Conservation (phyloP, 2,329 filamentous ascomycete genomes). For the Leptodontidium sp. region DNA sequence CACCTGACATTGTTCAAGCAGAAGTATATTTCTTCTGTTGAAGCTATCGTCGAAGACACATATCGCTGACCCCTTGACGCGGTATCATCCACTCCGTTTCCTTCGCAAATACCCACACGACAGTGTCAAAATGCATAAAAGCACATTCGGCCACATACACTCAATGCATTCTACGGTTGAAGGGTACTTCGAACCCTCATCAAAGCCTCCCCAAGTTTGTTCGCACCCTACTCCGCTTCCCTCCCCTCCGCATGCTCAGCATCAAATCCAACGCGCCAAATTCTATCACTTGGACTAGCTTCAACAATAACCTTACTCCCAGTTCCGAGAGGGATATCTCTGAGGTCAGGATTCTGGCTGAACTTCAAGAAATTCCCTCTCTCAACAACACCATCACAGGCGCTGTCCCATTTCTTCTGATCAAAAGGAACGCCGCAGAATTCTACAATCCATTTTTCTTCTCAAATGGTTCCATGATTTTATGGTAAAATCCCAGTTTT, state of each 20-base stretch:
- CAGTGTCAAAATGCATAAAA: too few relatives aligned
- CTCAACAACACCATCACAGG: slow-evolving; percentile 40
- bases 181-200: slow-evolving; percentile 37
- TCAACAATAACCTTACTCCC: slow-evolving; percentile 47
- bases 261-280: slow-evolving; percentile 49
- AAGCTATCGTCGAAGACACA: too few relatives aligned
- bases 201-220: slow-evolving; percentile 45
- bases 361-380: slow-evolving; percentile 49
- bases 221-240: slow-evolving; percentile 45
- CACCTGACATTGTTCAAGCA: too few relatives aligned
- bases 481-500: slow-evolving; percentile 8
- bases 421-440: slow-evolving; percentile 3
- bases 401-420: slow-evolving; percentile 13
- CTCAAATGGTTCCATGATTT: slow-evolving; percentile 4
- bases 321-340: slow-evolving; percentile 45
- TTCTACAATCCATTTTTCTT: not conserved
- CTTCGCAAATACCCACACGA: too few relatives aligned
- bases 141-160: not conserved
- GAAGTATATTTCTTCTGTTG: too few relatives aligned
- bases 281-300: slow-evolving; percentile 45
- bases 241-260: slow-evolving; percentile 45
- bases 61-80: too few relatives aligned
- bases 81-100: too few relatives aligned
- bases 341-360: slow-evolving; percentile 44
- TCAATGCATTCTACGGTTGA: not conserved